phyloP scores from a whole-genome alignment of 2,329 filamentous ascomycete species.

The Beauveria asiatica region DNA sequence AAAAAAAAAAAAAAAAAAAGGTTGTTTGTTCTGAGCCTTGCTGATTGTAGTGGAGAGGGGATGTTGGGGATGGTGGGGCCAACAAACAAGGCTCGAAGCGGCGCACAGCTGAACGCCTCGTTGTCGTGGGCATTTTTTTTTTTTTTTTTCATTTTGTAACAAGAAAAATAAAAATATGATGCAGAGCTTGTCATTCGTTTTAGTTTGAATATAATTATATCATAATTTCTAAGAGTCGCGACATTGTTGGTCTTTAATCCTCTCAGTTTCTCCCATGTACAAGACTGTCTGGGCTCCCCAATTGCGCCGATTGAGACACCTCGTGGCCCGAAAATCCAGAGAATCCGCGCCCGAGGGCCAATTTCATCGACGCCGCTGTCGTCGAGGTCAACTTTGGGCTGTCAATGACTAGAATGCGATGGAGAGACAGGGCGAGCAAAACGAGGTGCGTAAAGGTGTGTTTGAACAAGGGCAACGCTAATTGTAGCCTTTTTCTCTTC shows the following conservation, averaged over 20 bases:
- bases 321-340: neutral
- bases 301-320: neutral
- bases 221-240: too few species aligned
- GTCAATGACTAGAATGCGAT: too few species aligned
- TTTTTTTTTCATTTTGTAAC: neutral
- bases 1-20: neutral
- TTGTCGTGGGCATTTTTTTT: neutral
- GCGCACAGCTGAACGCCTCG: slow-evolving; percentile 2
- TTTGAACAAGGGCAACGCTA: too few species aligned
- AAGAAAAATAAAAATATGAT: neutral
- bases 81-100: neutral
- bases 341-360: neutral
- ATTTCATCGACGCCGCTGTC: neutral
- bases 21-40: neutral
- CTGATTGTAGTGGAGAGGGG: neutral
- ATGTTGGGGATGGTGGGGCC: neutral
- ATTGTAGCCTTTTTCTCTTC: too few species aligned
- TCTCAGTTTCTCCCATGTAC: too few species aligned
- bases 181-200: too few species aligned
- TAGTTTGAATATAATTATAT: too few species aligned
- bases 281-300: neutral
- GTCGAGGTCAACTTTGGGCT: neutral
- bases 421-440: too few species aligned
- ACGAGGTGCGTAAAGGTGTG: too few species aligned
- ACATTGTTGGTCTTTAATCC: too few species aligned